A percentile compares a stretch with the other conserved stretches of the same genome.
Conservation (phyloP, 257 asterid species). For the Petunia secreta region DNA sequence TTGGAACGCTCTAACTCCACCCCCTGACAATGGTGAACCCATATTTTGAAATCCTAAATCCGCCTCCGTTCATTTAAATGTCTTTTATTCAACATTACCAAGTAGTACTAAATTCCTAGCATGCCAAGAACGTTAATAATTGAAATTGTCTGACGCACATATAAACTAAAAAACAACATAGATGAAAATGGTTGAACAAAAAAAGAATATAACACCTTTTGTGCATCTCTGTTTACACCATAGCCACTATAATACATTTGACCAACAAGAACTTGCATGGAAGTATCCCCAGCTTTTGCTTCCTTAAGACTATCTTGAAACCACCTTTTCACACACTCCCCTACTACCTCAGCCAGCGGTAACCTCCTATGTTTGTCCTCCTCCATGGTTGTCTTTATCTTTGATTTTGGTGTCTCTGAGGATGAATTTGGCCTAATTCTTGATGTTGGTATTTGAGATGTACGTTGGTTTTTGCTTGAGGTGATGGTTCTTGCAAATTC, state of each 20-base stretch:
- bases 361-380: conserved; percentile 50
- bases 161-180: no score
- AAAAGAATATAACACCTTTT: conserved; percentile 49
- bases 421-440: conserved; percentile 41
- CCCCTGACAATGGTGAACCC: no score
- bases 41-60: no score
- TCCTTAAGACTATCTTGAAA: conserved; percentile 86
- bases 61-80: no score
- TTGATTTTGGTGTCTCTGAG: conserved; percentile 35
- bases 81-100: no score
- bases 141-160: no score
- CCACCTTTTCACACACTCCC: conserved; percentile 83
- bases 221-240: conserved; percentile 64
- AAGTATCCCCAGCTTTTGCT: conserved; percentile 75
- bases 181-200: no score
- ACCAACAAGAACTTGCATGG: conserved; percentile 92
- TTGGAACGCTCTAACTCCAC: no score
- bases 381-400: conserved; percentile 46
- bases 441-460: conserved; percentile 46
- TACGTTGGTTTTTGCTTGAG: conserved; percentile 45
- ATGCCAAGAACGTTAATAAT: no score
- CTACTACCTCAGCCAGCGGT: conserved; percentile 80
- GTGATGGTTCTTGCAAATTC: conserved; percentile 53
- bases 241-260: conserved; percentile 92
- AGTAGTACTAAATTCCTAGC: no score